phyloP scores from a whole-genome alignment of 192 early-diverging fungal species.

The Chytriomyces sp. region DNA sequence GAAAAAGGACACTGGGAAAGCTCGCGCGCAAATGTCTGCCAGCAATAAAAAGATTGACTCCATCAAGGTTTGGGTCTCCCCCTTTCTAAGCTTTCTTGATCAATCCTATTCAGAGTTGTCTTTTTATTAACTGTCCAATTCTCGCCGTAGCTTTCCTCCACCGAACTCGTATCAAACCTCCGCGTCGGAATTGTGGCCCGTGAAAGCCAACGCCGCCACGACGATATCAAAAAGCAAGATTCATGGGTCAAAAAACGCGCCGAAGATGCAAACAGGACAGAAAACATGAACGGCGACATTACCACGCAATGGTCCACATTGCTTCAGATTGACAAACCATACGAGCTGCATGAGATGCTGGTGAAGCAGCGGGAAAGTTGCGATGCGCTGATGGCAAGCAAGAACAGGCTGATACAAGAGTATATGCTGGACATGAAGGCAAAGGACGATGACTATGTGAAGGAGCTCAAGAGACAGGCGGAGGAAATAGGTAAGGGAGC shows the following conservation, averaged over 20 bases:
- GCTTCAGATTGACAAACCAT: slow-evolving; percentile 37
- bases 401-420: slow-evolving; percentile 59
- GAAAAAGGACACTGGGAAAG: slow-evolving; percentile 47
- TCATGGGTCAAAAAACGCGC: slow-evolving; percentile 46
- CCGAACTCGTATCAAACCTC: slow-evolving; percentile 54
- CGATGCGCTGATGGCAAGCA: slow-evolving; percentile 48
- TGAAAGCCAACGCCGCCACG: slow-evolving; percentile 51
- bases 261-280: slow-evolving; percentile 43
- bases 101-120: background rate
- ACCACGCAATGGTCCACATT: slow-evolving; percentile 48
- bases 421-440: slow-evolving; percentile 59
- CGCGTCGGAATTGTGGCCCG: slow-evolving; percentile 53
- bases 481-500: slow-evolving; percentile 60
- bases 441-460: slow-evolving; percentile 67
- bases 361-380: slow-evolving; percentile 53
- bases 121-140: background rate
- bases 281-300: slow-evolving; percentile 42
- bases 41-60: slow-evolving; percentile 49
- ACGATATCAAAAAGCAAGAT: slow-evolving; percentile 51
- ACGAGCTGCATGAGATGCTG: slow-evolving; percentile 56
- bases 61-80: slow-evolving; percentile 37
- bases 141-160: slow-evolving; percentile 24
- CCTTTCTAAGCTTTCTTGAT: background rate
- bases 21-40: slow-evolving; percentile 43
- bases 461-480: slow-evolving; percentile 64